Evolutionary conservation across 805 yeast species (phyloP).

Genomic region (Blastobotrys attinorum): DNA sequence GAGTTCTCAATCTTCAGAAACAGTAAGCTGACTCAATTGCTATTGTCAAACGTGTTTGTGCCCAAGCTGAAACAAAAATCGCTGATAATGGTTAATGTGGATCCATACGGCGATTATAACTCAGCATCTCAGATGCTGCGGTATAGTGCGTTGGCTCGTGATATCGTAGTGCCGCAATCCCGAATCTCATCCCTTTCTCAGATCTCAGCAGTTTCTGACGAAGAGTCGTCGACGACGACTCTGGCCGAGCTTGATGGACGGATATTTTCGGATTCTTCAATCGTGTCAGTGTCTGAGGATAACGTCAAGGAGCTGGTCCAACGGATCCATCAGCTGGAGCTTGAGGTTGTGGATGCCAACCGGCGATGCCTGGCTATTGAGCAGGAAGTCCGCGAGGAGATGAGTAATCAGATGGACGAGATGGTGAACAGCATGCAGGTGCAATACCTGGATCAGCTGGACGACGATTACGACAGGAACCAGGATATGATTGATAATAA

Average conservation of each 20-base stretch:
- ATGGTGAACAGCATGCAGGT: constrained; percentile 23
- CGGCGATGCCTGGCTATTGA: constrained; percentile 16
- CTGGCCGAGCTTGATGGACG: constrained; percentile 5
- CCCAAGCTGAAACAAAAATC: constrained; percentile 24
- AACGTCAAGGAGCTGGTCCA: constrained; percentile 15
- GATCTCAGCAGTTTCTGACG: not conserved
- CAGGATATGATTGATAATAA: constrained; percentile 19
- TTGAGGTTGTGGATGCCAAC: constrained; percentile 4
- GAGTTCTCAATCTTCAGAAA: constrained; percentile 40
- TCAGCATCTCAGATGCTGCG: constrained; percentile 27
- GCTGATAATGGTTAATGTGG: constrained; percentile 33
- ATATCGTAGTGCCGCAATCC: constrained; percentile 16
- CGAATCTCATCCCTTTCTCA: constrained; percentile 2
- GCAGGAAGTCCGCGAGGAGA: constrained; percentile 18
- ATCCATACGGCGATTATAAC: constrained; percentile 34
- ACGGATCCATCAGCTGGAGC: constrained; percentile 3
- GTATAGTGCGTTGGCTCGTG: constrained; percentile 24
- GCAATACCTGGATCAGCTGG: constrained; percentile 19
- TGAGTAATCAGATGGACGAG: constrained; percentile 25
- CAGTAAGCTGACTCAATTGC: constrained; percentile 41
- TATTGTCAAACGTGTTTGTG: constrained; percentile 39
- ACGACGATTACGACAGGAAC: constrained; percentile 11
- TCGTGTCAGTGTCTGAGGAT: not conserved
- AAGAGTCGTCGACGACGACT: constrained; percentile 1
- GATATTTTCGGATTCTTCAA: not conserved